Percentiles rank a stretch among this genome's conserved stretches.
Conservation (phyloP, 345 rosid species). For the Rhodamnia argentea region DNA sequence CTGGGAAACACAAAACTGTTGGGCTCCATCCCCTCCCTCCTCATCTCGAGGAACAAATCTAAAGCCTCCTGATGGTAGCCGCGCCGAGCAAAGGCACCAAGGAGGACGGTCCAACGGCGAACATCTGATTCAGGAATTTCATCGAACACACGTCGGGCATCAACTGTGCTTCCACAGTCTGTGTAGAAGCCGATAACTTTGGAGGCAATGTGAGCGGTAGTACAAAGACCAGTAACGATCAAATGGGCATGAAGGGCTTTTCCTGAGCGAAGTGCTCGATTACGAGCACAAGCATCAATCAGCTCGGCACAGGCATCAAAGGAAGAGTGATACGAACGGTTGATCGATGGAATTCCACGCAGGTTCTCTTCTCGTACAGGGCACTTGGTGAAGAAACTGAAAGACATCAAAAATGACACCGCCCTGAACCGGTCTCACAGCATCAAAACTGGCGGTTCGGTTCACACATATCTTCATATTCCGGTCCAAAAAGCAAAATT, state of each 20-base stretch:
- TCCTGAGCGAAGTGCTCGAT: constrained; percentile 26
- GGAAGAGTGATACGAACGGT: constrained; percentile 24
- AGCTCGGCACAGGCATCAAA: constrained; percentile 21
- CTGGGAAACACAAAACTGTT: constrained; percentile 60
- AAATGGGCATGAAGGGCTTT: constrained; percentile 48
- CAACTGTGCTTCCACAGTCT: constrained; percentile 18
- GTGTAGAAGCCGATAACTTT: constrained; percentile 44
- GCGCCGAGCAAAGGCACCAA: constrained; percentile 44
- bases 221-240: constrained; percentile 27
- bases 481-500: background rate
- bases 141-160: constrained; percentile 66
- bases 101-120: constrained; percentile 39
- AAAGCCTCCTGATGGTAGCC: constrained; percentile 51
- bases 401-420: background rate
- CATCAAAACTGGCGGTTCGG: background rate
- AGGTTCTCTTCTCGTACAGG: background rate
- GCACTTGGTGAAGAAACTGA: background rate
- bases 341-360: constrained; percentile 1
- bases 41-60: constrained; percentile 38
- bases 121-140: constrained; percentile 38
- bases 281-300: constrained; percentile 18
- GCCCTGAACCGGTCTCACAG: background rate
- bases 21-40: constrained; percentile 22
- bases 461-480: background rate
- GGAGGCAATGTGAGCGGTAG: constrained; percentile 25